Evolutionary conservation across 306 rosid species (phyloP).

Genomic region (barrel medic (Medicago truncatula)): MtrunA17r5.0-ANR NC_053043.1:144001-144500

Average conservation of each 20-base stretch:
- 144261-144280: background rate
- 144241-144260: background rate
- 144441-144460: too few relatives aligned
- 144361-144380: too few relatives aligned
- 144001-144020: slow-evolving; percentile 30
- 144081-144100: background rate
- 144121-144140: slow-evolving; percentile 29
- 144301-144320: too few relatives aligned
- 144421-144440: too few relatives aligned
- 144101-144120: slow-evolving; percentile 4
- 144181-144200: background rate
- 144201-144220: background rate
- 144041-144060: slow-evolving; percentile 37
- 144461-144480: too few relatives aligned
- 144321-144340: too few relatives aligned
- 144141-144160: background rate
- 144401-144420: too few relatives aligned
- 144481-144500: too few relatives aligned
- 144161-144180: background rate
- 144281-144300: too few relatives aligned
- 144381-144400: too few relatives aligned
- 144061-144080: slow-evolving; percentile 21
- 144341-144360: too few relatives aligned
- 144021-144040: slow-evolving; percentile 39
- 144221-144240: background rate